Evolutionary conservation across 495 filamentous ascomycete genomes (phyloP).

Genomic region (Penicillium parvum): DNA sequence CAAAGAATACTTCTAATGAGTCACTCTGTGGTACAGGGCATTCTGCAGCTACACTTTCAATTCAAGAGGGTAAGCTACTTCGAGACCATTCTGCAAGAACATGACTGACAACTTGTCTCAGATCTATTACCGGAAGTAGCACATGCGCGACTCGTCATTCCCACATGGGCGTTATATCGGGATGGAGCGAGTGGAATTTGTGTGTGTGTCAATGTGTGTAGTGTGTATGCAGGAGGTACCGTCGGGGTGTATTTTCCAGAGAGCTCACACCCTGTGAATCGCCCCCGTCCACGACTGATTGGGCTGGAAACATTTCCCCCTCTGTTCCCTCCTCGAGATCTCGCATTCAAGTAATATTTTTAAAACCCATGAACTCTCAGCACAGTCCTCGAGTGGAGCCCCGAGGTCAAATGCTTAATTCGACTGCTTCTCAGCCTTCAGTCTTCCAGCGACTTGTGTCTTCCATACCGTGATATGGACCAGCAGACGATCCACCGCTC

Average conservation of each 20-base stretch:
- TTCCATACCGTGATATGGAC: background rate
- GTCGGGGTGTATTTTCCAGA: conserved; percentile 24
- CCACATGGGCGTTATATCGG: conserved; percentile 20
- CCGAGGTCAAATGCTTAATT: conserved; percentile 21
- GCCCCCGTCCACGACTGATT: conserved; percentile 8
- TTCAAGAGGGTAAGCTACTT: conserved; percentile 70
- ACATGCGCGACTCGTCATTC: conserved; percentile 11
- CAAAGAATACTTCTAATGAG: conserved; percentile 3
- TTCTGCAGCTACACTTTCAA: conserved; percentile 95
- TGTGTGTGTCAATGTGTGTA: too few relatives aligned
- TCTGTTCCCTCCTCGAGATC: conserved; percentile 3
- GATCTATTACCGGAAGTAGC: conserved; percentile 40
- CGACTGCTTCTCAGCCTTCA: conserved; percentile 4
- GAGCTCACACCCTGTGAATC: conserved; percentile 13
- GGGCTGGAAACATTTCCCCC: conserved; percentile 22
- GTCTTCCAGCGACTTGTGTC: background rate
- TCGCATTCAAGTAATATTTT: conserved; percentile 12
- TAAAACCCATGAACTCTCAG: conserved; percentile 10
- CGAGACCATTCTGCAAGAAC: background rate
- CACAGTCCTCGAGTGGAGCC: conserved; percentile 12
- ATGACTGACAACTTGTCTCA: conserved; percentile 21
- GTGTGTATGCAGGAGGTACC: conserved; percentile 14
- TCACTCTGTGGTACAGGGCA: conserved; percentile 57
- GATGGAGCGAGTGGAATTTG: conserved; percentile 7
- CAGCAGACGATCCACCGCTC: background rate